Evolutionary conservation across 2,329 filamentous ascomycete species (phyloP).

Genomic region (Trichoderma koningiopsis): DNA sequence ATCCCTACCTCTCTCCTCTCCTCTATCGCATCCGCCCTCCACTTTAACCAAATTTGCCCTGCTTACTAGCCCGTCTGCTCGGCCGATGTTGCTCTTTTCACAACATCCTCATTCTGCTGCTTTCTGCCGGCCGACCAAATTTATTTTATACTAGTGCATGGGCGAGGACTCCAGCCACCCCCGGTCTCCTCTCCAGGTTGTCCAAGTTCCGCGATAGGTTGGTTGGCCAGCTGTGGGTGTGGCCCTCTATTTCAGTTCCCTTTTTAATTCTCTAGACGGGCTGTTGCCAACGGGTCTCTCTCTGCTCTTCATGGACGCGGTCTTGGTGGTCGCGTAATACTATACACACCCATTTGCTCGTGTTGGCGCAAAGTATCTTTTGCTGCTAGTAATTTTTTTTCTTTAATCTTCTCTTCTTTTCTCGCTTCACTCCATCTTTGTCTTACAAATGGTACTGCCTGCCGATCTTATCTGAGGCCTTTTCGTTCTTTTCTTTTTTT

Average conservation of each 20-base stretch:
- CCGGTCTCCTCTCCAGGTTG: not conserved
- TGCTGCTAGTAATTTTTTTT: not conserved
- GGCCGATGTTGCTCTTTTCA: not conserved
- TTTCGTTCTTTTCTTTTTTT: not conserved
- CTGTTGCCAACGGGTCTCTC: not conserved
- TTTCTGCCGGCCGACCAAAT: not conserved
- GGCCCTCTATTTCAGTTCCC: not conserved
- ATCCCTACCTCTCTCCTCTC: conserved; percentile 16
- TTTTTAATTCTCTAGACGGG: not conserved
- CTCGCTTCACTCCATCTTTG: not conserved
- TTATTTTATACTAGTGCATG: not conserved
- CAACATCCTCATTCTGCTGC: not conserved
- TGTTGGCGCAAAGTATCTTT: conserved; percentile 15
- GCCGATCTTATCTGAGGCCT: not conserved
- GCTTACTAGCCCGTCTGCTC: conserved; percentile 5
- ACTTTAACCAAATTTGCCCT: conserved; percentile 5
- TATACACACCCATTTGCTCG: conserved; percentile 9
- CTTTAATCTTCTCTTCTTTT: not conserved
- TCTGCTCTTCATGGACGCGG: not conserved
- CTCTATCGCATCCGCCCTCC: not conserved
- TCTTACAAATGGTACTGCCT: not conserved
- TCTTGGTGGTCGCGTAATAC: conserved; percentile 10
- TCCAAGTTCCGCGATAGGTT: conserved; percentile 1
- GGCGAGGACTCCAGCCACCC: conserved; percentile 1
- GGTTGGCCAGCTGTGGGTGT: not conserved